A percentile compares a stretch with the other conserved stretches of the same genome.
Conservation (phyloP, 345 rosid species). For the Erucastrum elatum region DNA sequence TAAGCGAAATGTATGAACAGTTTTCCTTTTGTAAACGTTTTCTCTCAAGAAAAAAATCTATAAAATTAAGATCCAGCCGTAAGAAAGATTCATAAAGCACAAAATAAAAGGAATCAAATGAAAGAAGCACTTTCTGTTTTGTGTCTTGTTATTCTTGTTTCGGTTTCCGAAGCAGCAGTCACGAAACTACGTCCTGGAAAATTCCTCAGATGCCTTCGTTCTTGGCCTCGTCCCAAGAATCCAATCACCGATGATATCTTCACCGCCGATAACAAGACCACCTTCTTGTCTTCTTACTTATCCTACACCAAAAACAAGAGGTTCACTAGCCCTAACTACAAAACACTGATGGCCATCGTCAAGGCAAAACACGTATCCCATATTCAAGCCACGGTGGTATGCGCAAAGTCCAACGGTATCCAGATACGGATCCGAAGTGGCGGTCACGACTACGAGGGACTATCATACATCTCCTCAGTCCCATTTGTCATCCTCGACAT, state of each 20-base stretch:
- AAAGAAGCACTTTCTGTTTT: slow-evolving; percentile 7
- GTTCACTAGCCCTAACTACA: slow-evolving; percentile 18
- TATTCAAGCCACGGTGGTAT: slow-evolving; percentile 38
- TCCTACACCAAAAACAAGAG: slow-evolving; percentile 34
- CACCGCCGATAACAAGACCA: slow-evolving; percentile 21
- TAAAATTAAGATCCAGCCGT: not conserved
- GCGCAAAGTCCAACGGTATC: slow-evolving; percentile 32
- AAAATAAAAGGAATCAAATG: not conserved
- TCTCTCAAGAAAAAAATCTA: not conserved
- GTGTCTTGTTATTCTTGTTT: slow-evolving; percentile 14
- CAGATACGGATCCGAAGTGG: slow-evolving; percentile 37
- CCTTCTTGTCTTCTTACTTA: slow-evolving; percentile 26
- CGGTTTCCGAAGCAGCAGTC: not conserved
- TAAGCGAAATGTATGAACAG: not conserved
- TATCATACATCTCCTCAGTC: slow-evolving; percentile 30
- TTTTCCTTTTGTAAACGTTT: not conserved
- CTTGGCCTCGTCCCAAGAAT: slow-evolving; percentile 2
- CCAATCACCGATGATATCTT: slow-evolving; percentile 27
- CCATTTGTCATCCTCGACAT: slow-evolving; percentile 50
- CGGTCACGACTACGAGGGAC: slow-evolving; percentile 40
- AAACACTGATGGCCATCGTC: slow-evolving; percentile 26
- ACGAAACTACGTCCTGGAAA: not conserved
- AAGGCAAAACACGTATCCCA: slow-evolving; percentile 34
- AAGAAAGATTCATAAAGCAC: not conserved
- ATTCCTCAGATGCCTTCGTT: slow-evolving; percentile 24